A percentile compares a stretch with the other conserved stretches of the same genome.
Evolutionary conservation across 176 grass and related monocot genomes (phyloP).

Genomic region (Avena atlantica): DNA sequence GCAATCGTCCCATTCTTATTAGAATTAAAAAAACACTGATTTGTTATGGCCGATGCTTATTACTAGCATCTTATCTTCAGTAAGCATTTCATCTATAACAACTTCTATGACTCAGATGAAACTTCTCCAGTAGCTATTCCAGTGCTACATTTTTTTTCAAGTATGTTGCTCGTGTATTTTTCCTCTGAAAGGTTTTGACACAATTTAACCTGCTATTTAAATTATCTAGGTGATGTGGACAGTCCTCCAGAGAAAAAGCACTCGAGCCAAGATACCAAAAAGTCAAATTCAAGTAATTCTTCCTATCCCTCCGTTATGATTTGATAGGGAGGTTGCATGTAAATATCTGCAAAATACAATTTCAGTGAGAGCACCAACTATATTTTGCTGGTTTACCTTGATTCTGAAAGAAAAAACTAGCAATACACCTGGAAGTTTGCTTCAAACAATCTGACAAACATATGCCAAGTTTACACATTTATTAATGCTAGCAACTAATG

Average conservation of each 20-base stretch:
- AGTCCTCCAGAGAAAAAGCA: slow-evolving; percentile 48
- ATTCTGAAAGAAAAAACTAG: background rate
- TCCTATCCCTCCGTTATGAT: slow-evolving; percentile 31
- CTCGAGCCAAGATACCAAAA: slow-evolving; percentile 49
- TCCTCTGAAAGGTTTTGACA: background rate
- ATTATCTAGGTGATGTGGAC: slow-evolving; percentile 46
- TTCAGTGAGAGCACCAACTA: background rate
- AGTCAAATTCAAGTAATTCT: slow-evolving; percentile 55
- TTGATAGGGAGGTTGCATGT: slow-evolving; percentile 22
- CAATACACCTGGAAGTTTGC: background rate
- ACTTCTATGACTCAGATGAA: background rate
- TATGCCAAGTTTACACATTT: background rate
- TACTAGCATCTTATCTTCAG: background rate
- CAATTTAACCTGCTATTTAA: slow-evolving; percentile 12
- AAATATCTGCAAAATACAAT: slow-evolving; percentile 21
- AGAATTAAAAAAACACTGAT: background rate
- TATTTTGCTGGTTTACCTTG: slow-evolving; percentile 14
- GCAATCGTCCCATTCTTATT: background rate
- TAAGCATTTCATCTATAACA: background rate
- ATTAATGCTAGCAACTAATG: background rate
- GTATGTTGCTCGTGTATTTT: slow-evolving; percentile 1
- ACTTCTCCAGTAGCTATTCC: background rate
- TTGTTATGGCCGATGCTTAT: background rate
- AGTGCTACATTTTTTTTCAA: slow-evolving; percentile 3
- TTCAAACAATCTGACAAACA: background rate